These are phyloP conservation scores for Tylopilus rubrobrunneus DNA, from an alignment of 768 basidiomycete genomes.

Conservation along the genomic window DNA sequence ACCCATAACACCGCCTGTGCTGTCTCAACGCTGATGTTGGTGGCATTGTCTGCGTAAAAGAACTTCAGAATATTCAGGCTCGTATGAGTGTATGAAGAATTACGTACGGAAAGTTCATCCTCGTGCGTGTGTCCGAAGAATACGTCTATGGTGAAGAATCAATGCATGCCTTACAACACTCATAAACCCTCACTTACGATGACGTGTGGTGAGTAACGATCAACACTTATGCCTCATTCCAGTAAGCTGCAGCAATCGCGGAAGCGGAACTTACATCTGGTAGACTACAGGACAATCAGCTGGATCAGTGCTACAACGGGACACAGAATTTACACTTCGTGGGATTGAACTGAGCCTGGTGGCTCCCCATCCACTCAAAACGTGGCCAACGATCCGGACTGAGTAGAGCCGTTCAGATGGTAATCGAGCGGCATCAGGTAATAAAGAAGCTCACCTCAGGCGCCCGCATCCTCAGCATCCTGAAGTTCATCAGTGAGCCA, in stretches of 20 bases:
- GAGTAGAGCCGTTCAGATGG: neutral
- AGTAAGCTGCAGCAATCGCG: neutral
- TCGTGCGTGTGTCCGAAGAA: slow-evolving; percentile 44
- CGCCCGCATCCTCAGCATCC: slow-evolving; percentile 46
- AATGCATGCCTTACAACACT: neutral
- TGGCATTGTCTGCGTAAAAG: slow-evolving; percentile 69
- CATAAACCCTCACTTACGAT: slow-evolving; percentile 35
- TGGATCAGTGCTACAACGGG: neutral
- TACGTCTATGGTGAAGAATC: slow-evolving; percentile 56
- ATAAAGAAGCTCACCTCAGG: slow-evolving; percentile 32
- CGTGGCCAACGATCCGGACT: slow-evolving; percentile 50
- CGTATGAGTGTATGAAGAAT: no score
- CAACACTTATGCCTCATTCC: slow-evolving; percentile 30
- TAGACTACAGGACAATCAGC: slow-evolving; percentile 35
- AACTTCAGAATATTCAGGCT: no score
- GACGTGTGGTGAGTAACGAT: slow-evolving; percentile 46
- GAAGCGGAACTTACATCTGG: slow-evolving; percentile 37
- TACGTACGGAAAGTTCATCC: slow-evolving; percentile 55
- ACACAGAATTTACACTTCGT: slow-evolving; percentile 38
- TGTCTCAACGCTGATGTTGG: slow-evolving; percentile 47
- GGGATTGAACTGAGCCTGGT: slow-evolving; percentile 38
- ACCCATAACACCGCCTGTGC: slow-evolving; percentile 53
- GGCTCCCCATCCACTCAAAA: slow-evolving; percentile 45
- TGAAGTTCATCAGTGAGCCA: slow-evolving; percentile 52
- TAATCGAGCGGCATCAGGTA: neutral